Evolutionary conservation across 1,139 yeast genomes (phyloP).

Genomic region (Yamadazyma triangularis): DNA sequence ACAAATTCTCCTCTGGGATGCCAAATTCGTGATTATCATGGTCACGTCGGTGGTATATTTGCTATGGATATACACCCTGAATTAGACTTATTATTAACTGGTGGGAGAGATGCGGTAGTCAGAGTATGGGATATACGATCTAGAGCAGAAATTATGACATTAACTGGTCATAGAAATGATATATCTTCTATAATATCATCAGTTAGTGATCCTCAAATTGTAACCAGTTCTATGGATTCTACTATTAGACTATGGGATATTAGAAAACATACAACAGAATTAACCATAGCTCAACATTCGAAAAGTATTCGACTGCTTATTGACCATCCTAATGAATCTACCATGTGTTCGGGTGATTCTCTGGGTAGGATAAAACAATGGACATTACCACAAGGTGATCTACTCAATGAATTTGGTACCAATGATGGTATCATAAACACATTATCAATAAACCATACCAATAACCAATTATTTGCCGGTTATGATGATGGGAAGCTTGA

Average conservation of each 20-base stretch:
- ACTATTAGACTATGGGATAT: slow-evolving; percentile 86
- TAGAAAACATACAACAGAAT: slow-evolving; percentile 32
- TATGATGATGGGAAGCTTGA: slow-evolving; percentile 78
- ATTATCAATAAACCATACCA: slow-evolving; percentile 54
- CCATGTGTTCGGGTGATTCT: slow-evolving; percentile 72
- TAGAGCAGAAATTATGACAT: slow-evolving; percentile 65
- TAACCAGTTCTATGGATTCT: slow-evolving; percentile 80
- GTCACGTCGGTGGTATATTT: slow-evolving; percentile 89
- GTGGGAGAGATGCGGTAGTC: slow-evolving; percentile 84
- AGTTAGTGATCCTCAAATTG: slow-evolving; percentile 76
- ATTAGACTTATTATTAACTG: slow-evolving; percentile 79
- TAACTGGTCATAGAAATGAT: slow-evolving; percentile 79
- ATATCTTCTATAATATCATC: slow-evolving; percentile 67
- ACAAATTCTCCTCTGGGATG: slow-evolving; percentile 56
- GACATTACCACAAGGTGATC: slow-evolving; percentile 73
- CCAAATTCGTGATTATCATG: slow-evolving; percentile 80
- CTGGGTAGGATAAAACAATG: slow-evolving; percentile 81
- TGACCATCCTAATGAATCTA: slow-evolving; percentile 65
- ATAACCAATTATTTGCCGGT: slow-evolving; percentile 74
- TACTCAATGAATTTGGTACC: slow-evolving; percentile 42
- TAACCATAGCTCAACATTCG: slow-evolving; percentile 78
- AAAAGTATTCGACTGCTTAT: slow-evolving; percentile 75
- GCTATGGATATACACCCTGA: slow-evolving; percentile 84
- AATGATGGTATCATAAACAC: slow-evolving; percentile 56
- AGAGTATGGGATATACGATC: slow-evolving; percentile 94